Evolutionary conservation across 345 rosid species (phyloP).

Genomic region (Ceriops decandra): DNA sequence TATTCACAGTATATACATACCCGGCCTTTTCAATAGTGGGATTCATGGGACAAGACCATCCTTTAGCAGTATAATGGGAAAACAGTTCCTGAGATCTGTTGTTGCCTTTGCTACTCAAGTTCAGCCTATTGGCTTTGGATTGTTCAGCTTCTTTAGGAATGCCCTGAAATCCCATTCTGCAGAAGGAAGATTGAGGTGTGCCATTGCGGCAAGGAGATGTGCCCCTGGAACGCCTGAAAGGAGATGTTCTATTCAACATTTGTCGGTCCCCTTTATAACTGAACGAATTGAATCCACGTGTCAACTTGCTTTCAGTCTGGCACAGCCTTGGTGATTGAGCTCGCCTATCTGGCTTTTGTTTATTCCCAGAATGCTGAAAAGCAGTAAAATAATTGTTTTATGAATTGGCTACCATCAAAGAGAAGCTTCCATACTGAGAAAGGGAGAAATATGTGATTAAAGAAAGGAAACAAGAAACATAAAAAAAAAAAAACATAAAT

Average conservation of each 20-base stretch:
- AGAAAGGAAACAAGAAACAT: too few species aligned
- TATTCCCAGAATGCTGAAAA: constrained; percentile 46
- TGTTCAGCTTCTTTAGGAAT: constrained; percentile 56
- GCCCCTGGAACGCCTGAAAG: constrained; percentile 44
- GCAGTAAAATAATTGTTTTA: background rate
- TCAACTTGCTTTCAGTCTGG: constrained; percentile 34
- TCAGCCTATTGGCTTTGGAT: constrained; percentile 37
- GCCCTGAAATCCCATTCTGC: constrained; percentile 43
- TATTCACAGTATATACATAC: constrained; percentile 55
- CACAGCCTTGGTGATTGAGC: constrained; percentile 40
- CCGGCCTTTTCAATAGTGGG: constrained; percentile 58
- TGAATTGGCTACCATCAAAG: constrained; percentile 7
- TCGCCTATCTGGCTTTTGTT: constrained; percentile 34
- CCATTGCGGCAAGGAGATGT: constrained; percentile 54
- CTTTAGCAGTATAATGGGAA: constrained; percentile 23
- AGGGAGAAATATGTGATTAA: background rate
- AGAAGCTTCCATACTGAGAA: constrained; percentile 3
- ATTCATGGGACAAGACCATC: constrained; percentile 32
- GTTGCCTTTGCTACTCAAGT: constrained; percentile 25
- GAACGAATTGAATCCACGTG: constrained; percentile 40
- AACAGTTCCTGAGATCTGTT: constrained; percentile 51
- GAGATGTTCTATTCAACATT: constrained; percentile 44
- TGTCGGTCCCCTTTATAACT: constrained; percentile 33
- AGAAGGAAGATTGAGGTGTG: constrained; percentile 50
- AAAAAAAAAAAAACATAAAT: background rate